A percentile compares a stretch with the other conserved stretches of the same genome.
Conservation (phyloP, 768 basidiomycete species). For the Russula ochroleuca region DNA sequence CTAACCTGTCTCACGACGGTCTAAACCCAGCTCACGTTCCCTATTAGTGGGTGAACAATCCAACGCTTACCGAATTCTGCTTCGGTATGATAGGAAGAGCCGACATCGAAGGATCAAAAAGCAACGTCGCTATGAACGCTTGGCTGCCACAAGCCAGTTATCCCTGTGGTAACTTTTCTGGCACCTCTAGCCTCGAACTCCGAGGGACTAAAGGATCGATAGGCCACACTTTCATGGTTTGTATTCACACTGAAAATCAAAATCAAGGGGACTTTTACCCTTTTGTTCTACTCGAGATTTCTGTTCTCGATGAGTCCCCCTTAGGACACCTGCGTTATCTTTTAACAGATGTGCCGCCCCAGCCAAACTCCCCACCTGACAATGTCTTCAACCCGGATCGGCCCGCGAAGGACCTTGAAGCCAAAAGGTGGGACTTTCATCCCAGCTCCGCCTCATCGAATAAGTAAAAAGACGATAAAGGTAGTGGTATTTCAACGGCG, state of each 20-base stretch:
- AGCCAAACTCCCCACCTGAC: constrained; percentile 81
- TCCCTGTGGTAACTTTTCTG: constrained; percentile 77
- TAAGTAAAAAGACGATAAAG: constrained; percentile 28
- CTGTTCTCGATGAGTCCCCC: no score
- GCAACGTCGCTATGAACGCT: constrained; percentile 80
- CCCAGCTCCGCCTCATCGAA: constrained; percentile 70
- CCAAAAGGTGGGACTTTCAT: constrained; percentile 68
- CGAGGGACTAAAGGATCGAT: constrained; percentile 78
- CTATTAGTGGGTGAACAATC: constrained; percentile 80
- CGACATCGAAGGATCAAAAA: constrained; percentile 81
- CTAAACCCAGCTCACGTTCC: constrained; percentile 80
- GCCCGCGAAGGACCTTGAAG: constrained; percentile 63
- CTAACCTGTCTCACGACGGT: constrained; percentile 82
- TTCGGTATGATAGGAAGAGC: constrained; percentile 79
- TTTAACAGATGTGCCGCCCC: constrained; percentile 63
- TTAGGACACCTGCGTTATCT: constrained; percentile 27
- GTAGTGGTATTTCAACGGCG: constrained; percentile 79
- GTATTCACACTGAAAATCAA: constrained; percentile 79
- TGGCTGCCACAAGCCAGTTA: constrained; percentile 80
- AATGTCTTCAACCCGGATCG: constrained; percentile 70
- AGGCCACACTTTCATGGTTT: constrained; percentile 81
- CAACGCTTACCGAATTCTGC: constrained; percentile 77
- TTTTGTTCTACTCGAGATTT: constrained; percentile 66
- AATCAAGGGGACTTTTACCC: constrained; percentile 78
- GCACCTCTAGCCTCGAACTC: constrained; percentile 78